Evolutionary conservation across 768 basidiomycete species (phyloP).

Genomic region (Dacryopinax primogenitus): DNA sequence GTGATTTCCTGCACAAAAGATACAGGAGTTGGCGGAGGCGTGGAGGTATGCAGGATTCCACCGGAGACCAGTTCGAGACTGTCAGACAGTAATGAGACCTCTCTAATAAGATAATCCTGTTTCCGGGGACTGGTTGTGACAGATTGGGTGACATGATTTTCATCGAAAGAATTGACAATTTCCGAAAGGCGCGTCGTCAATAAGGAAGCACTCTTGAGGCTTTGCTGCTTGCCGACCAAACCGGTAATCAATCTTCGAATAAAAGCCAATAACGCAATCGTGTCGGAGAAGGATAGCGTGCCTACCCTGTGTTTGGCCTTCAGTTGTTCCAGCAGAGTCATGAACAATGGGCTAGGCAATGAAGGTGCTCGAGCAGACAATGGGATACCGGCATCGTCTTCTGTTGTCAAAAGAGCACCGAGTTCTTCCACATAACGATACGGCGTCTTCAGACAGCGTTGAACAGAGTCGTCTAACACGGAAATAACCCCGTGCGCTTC

Average conservation of each 20-base stretch:
- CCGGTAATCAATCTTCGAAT: constrained; percentile 48
- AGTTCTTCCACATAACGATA: constrained; percentile 75
- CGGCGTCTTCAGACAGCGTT: constrained; percentile 67
- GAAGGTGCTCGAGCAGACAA: neutral
- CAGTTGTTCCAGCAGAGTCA: constrained; percentile 69
- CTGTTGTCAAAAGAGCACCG: constrained; percentile 24
- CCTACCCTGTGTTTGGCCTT: constrained; percentile 49
- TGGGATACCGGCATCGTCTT: constrained; percentile 10
- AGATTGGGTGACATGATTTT: neutral
- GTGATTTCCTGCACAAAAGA: neutral
- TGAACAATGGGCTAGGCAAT: constrained; percentile 56
- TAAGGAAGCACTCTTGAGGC: constrained; percentile 14
- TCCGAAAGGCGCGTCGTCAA: neutral
- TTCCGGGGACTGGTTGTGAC: neutral
- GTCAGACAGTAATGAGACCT: neutral
- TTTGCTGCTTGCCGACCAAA: constrained; percentile 43
- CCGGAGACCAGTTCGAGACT: neutral
- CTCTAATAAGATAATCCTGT: neutral
- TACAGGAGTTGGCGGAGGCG: neutral
- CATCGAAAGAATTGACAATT: neutral
- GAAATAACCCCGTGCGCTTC: constrained; percentile 44
- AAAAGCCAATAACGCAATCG: constrained; percentile 50
- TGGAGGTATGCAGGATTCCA: neutral
- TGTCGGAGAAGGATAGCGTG: constrained; percentile 45
- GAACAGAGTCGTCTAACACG: constrained; percentile 79